Conservation (phyloP, 768 basidiomycete genomes). For the Nidularia pulvinata region DNA sequence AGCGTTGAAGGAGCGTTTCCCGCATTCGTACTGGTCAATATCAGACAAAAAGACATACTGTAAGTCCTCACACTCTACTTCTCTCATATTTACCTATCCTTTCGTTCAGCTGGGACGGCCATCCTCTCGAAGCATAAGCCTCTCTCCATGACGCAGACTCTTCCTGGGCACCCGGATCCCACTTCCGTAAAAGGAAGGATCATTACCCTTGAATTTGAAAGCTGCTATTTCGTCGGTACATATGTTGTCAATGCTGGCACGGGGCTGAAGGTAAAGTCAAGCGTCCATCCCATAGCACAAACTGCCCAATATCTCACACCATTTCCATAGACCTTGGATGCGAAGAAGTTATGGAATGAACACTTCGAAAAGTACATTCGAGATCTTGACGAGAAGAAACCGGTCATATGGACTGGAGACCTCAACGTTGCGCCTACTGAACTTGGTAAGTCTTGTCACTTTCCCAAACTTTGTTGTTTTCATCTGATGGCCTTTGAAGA, state of each 20-base stretch:
- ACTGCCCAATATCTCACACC: no score
- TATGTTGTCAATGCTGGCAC: constrained; percentile 87
- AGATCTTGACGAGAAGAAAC: constrained; percentile 73
- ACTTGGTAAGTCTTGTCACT: constrained; percentile 40
- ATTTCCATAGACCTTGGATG: constrained; percentile 61
- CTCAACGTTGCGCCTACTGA: constrained; percentile 85
- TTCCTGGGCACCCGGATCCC: constrained; percentile 79
- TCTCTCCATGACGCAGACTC: constrained; percentile 55
- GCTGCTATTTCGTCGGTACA: constrained; percentile 70
- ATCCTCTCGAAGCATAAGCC: constrained; percentile 80
- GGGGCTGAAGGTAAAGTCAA: constrained; percentile 58
- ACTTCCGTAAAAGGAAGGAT: constrained; percentile 72
- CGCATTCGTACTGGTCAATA: constrained; percentile 77
- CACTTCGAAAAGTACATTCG: constrained; percentile 78
- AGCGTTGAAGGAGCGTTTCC: constrained; percentile 54
- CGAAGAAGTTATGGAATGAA: constrained; percentile 77
- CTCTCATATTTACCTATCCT: not conserved
- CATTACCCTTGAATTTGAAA: constrained; percentile 78
- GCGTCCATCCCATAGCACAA: no score
- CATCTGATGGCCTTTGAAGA: constrained; percentile 34
- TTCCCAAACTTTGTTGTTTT: not conserved
- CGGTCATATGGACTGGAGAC: constrained; percentile 89
- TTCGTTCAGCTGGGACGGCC: constrained; percentile 71
- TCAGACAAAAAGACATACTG: constrained; percentile 81
- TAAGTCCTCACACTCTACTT: constrained; percentile 22